These are phyloP conservation scores for Scutellaria barbata DNA, from an alignment of 257 asterid genomes.

Conservation along the genomic window DNA sequence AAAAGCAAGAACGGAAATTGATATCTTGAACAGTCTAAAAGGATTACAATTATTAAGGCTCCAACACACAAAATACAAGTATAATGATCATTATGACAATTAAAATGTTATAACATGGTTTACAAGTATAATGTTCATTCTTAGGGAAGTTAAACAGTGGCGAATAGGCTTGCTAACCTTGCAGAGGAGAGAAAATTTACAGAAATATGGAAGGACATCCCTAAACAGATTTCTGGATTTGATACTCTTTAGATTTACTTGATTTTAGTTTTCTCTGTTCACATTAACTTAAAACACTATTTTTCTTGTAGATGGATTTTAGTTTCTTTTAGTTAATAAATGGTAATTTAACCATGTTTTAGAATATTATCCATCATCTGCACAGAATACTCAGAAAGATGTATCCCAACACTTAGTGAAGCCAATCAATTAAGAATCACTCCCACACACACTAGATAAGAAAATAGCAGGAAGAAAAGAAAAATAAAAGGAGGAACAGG, in stretches of 20 bases:
- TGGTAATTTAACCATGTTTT: not conserved
- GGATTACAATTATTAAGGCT: not conserved
- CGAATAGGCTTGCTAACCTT: not conserved
- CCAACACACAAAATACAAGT: conserved; percentile 4
- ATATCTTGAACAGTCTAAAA: not conserved
- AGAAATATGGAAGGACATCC: not conserved
- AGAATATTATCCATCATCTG: too few relatives aligned
- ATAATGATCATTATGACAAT: not conserved
- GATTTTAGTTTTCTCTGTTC: not conserved
- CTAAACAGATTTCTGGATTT: not conserved
- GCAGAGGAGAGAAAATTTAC: not conserved
- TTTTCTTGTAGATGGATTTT: not conserved
- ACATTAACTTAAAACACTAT: not conserved
- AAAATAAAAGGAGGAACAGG: not conserved
- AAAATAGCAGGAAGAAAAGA: not conserved
- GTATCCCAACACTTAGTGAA: not conserved
- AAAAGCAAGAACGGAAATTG: not conserved
- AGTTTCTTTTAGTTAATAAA: not conserved
- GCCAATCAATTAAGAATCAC: not conserved
- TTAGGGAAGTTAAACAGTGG: not conserved
- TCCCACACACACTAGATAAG: not conserved
- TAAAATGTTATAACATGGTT: too few relatives aligned
- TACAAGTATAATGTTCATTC: not conserved
- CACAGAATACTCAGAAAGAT: not conserved
- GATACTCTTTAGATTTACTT: not conserved